Evolutionary conservation across 2,329 filamentous ascomycete genomes (phyloP).

Genomic region (Cladosporium sp.): DNA sequence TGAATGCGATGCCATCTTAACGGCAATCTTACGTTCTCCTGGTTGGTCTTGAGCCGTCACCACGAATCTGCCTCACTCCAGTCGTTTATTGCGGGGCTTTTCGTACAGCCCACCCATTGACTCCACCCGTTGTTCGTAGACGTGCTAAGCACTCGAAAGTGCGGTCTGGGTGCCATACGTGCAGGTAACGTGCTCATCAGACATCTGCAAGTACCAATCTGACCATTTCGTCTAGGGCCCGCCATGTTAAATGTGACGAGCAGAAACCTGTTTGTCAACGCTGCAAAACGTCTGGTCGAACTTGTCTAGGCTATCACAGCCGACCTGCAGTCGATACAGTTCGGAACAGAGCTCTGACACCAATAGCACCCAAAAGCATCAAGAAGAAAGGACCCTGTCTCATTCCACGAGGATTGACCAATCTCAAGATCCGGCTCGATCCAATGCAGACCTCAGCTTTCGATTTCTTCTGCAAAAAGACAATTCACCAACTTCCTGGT

Average conservation of each 20-base stretch:
- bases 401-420: neutral
- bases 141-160: neutral
- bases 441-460: constrained; percentile 17
- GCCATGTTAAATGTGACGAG: neutral
- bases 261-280: neutral
- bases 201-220: neutral
- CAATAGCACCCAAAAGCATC: neutral
- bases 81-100: too few species aligned
- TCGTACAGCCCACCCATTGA: neutral
- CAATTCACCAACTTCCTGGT: constrained; percentile 18
- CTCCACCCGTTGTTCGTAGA: neutral
- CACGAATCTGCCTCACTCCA: too few species aligned
- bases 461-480: constrained; percentile 18
- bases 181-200: neutral
- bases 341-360: neutral
- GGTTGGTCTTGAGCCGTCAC: too few species aligned
- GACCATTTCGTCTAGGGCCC: neutral
- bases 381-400: neutral
- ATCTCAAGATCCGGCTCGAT: neutral
- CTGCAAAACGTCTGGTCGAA: neutral
- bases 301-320: neutral
- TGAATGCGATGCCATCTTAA: too few species aligned
- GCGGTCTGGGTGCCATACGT: neutral
- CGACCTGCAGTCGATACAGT: too few species aligned
- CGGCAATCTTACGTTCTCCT: too few species aligned